Percentiles rank a stretch among this genome's conserved stretches.
Evolutionary conservation across 2,329 filamentous ascomycete genomes (phyloP).

Genomic region (Cladobotryum mycophilum): DNA sequence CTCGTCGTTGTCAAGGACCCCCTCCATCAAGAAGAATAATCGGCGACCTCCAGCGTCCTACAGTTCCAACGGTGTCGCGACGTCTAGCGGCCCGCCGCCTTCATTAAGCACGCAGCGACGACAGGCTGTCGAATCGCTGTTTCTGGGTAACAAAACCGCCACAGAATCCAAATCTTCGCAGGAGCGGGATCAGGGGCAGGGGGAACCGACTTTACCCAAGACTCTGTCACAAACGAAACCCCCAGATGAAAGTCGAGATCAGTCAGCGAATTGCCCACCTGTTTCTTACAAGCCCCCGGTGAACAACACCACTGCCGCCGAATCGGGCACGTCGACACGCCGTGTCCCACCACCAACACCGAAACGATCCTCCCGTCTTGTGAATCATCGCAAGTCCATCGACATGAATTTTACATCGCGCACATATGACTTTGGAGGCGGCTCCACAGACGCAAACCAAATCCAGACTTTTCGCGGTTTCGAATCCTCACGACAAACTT

Average conservation of each 20-base stretch:
- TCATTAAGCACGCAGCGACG: slow-evolving; percentile 28
- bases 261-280: slow-evolving; percentile 37
- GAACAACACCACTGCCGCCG: slow-evolving; percentile 21
- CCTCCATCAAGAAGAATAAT: slow-evolving; percentile 26
- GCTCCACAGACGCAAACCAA: slow-evolving; percentile 37
- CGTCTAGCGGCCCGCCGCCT: slow-evolving; percentile 25
- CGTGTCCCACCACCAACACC: slow-evolving; percentile 35
- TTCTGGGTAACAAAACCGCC: slow-evolving; percentile 16
- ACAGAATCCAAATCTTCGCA: slow-evolving; percentile 17
- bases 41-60: slow-evolving; percentile 35
- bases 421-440: slow-evolving; percentile 39
- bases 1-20: slow-evolving; percentile 19
- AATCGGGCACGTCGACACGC: slow-evolving; percentile 28
- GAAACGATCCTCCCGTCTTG: slow-evolving; percentile 51
- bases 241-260: slow-evolving; percentile 43
- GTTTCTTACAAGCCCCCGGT: slow-evolving; percentile 42
- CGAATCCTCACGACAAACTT: slow-evolving; percentile 33
- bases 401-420: slow-evolving; percentile 46
- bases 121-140: slow-evolving; percentile 25
- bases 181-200: slow-evolving; percentile 32
- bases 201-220: slow-evolving; percentile 43
- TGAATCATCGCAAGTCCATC: slow-evolving; percentile 50
- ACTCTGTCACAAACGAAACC: slow-evolving; percentile 31
- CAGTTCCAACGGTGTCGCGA: slow-evolving; percentile 30
- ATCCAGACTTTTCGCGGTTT: slow-evolving; percentile 46